Base-by-base conservation (phyloP, 345 rosid genomes). In the Boechera retrofracta region DNA sequence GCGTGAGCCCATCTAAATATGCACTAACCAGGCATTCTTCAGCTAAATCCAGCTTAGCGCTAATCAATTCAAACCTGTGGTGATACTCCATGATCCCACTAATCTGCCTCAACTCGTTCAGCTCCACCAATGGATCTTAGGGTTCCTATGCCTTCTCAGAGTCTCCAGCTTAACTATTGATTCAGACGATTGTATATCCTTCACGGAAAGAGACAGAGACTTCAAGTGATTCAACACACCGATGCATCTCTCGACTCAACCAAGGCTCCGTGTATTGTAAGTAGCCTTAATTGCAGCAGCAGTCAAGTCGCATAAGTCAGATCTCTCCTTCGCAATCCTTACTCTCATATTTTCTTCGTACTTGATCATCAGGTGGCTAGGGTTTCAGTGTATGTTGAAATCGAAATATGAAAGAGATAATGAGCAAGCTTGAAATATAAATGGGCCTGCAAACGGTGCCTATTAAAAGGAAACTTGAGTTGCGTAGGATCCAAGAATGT, bases 111-210 rank as follows among this genome's bases (percentile, higher is more conserved):
- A 16, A 16, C 16, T 16, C 16, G 16, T 16, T 16, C 16, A 16
- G 16, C 16, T 16, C 16, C 16, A 16, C 16, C 16, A 16, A 16
- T 16, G 67, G 26, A 75, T 75, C 15, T 13, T 49, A 49, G 73
- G 67, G 73, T 28, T 58, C 7, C 73, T 31, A 38, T 75, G 79
- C 0, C 24, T 36, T 67, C 64, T 75, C 52, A 75, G 29, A 59
- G 35, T 18, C 44, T 58, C 73, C 1, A 75, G 42, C 4, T 47
- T 57, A 52, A 13, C 5, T 1, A 75, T 16, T 0, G 73, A 67
- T 3, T 36, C 31, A 39, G 53, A 67, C 2, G 12, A 18, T 12
- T 1, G 15, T 26, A 13, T 33, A 5, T 75, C 79, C 0, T 12
- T 35, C 28, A n/a, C 60, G 4, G 73, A 57, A 29, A 66, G 66